Base-by-base conservation (phyloP, 768 basidiomycete species). In the Naganishia vishniacii region DNA sequence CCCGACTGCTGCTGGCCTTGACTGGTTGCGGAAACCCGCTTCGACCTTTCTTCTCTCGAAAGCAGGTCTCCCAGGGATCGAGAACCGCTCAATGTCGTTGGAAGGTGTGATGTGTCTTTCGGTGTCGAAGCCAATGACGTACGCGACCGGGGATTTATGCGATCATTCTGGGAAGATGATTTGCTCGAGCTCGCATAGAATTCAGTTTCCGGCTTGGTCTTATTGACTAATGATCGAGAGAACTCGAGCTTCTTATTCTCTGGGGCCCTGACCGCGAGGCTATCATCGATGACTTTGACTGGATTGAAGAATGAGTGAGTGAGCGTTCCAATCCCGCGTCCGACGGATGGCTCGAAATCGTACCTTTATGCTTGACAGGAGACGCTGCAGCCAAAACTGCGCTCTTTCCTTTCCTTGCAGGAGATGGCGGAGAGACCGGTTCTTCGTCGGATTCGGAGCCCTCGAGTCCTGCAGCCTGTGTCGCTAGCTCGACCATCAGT, bases 341-440 rank as follows among this genome's bases (percentile, higher is more conserved):
- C 11, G 48, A 58, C 31, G 12, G 20, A 15, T 3, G 56, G 32
- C 4, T 2, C 23, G 2, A n/a, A 26, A 46, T 18, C 70, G 59
- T 41, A 73, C 72, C 64, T 61, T 65, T 67, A 6, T 60, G 48
- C 59, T 75, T 75, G 20, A 61, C 65, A 31, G 74, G 74, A 29
- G 72, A 73, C 26, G 68, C 65, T 11, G 67, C 70, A 3, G 73
- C 69, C 49, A 75, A 49, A 3, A 75, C 56, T 32, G 71, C 68
- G 3, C 68, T 69, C 46, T 70, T 59, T 49, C 73, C 70, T 51
- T 66, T 69, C 49, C 68, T 70, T 47, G 58, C 28, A 28, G 40
- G 37, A 25, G 37, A 23, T 6, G 53, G 11, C 11, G 25, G 47
- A 8, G 49, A 12, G 42, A 46, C 15, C 26, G 49, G 4, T 59